phyloP scores from a whole-genome alignment of 371 early-diverging fungal species.

The Dichotomocladium elegans region DNA sequence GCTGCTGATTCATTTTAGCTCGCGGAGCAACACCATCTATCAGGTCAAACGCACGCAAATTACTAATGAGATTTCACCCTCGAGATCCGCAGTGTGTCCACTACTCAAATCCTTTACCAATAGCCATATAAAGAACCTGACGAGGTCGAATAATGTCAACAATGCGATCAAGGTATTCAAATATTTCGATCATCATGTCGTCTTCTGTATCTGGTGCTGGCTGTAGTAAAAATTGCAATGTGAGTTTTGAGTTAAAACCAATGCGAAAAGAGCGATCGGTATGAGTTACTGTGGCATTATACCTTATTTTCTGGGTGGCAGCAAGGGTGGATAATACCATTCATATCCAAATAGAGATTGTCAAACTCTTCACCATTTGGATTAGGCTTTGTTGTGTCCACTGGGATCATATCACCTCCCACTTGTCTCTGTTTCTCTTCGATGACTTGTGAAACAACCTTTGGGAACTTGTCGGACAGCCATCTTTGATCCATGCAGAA shows the following conservation, averaged over 20 bases:
- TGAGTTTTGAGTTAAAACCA: neutral
- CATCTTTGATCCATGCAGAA: constrained; percentile 50
- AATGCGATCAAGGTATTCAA: constrained; percentile 93
- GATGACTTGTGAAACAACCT: constrained; percentile 73
- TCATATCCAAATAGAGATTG: constrained; percentile 99
- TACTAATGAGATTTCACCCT: too few species aligned
- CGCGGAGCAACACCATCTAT: constrained; percentile 99
- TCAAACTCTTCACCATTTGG: constrained; percentile 94
- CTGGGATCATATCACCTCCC: constrained; percentile 74
- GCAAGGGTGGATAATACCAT: constrained; percentile 99
- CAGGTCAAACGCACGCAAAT: too few species aligned
- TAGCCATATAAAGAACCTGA: constrained; percentile 95
- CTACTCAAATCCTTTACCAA: too few species aligned
- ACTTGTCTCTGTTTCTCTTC: constrained; percentile 72
- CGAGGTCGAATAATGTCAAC: constrained; percentile 90
- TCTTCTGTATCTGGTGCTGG: constrained; percentile 91
- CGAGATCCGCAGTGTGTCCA: too few species aligned
- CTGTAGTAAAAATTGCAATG: constrained; percentile 22
- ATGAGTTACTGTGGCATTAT: neutral
- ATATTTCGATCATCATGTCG: constrained; percentile 93
- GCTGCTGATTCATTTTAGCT: constrained; percentile 99
- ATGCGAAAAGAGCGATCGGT: neutral
- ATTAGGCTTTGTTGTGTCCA: constrained; percentile 88
- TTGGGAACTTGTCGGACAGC: constrained; percentile 95
- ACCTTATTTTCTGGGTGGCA: constrained; percentile 92